Evolutionary conservation across 352 stramenopile genomes (phyloP).

Genomic region (Phytophthora sp.): DNA sequence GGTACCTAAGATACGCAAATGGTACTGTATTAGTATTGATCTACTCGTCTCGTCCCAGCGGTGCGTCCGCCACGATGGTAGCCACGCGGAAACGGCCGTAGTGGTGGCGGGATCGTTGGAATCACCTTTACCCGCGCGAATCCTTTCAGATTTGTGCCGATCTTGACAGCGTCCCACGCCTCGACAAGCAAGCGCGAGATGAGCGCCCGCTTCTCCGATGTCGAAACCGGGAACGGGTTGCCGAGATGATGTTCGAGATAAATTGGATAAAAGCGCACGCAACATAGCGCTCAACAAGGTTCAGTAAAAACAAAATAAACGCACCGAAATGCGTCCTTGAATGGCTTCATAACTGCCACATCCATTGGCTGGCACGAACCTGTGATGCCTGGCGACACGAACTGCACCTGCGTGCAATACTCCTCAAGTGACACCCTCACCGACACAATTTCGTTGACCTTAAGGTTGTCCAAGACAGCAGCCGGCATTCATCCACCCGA

Average conservation of each 20-base stretch:
- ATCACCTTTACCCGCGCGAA: background rate
- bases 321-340: no score
- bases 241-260: conserved; percentile 19
- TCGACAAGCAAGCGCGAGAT: conserved; percentile 8
- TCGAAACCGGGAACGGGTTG: conserved; percentile 7
- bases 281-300: no score
- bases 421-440: no score
- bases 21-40: background rate
- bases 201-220: conserved; percentile 5
- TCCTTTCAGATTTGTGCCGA: background rate
- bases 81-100: background rate
- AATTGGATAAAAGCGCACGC: conserved; percentile 1
- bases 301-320: no score
- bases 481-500: background rate
- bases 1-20: background rate
- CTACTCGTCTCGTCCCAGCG: background rate
- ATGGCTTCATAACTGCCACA: no score
- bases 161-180: conserved; percentile 3
- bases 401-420: no score
- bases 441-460: no score
- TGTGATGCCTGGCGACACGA: no score
- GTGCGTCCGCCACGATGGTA: background rate
- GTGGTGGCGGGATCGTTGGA: background rate
- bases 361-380: no score
- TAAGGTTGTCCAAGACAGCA: no score